Evolutionary conservation across 176 grass and related monocot species (phyloP).

Genomic region (Microstegium vimineum): DNA sequence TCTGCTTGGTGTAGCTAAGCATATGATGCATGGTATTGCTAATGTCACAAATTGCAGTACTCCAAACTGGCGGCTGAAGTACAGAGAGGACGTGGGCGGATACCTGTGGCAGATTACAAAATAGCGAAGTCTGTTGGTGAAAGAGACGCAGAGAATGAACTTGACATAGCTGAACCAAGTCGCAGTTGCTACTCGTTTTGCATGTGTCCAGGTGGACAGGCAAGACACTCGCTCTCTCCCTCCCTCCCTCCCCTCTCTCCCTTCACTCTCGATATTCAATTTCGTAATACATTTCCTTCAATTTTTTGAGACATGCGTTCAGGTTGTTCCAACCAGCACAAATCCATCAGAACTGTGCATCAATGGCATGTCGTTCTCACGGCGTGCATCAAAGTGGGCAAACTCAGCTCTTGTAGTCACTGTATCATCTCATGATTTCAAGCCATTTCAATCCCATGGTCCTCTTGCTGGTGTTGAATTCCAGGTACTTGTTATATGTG

Average conservation of each 20-base stretch:
- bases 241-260: not conserved
- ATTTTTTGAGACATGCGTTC: constrained; percentile 25
- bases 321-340: constrained; percentile 98
- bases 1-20: not conserved
- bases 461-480: constrained; percentile 94
- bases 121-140: constrained; percentile 60
- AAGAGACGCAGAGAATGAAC: constrained; percentile 30
- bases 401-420: constrained; percentile 90
- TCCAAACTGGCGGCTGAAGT: constrained; percentile 84
- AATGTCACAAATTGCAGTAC: constrained; percentile 53
- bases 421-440: constrained; percentile 84
- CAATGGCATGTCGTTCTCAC: constrained; percentile 98
- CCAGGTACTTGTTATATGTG: constrained; percentile 56
- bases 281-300: constrained; percentile 1
- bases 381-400: constrained; percentile 89
- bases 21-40: constrained; percentile 11
- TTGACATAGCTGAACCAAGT: constrained; percentile 28
- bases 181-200: constrained; percentile 95
- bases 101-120: constrained; percentile 99
- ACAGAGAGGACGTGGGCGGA: constrained; percentile 73
- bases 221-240: constrained; percentile 6
- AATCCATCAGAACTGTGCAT: constrained; percentile 84
- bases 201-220: constrained; percentile 99
- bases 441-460: constrained; percentile 54
- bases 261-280: not conserved